Evolutionary conservation across 257 asterid genomes (phyloP).

Genomic region (Marsdenia floribunda): DNA sequence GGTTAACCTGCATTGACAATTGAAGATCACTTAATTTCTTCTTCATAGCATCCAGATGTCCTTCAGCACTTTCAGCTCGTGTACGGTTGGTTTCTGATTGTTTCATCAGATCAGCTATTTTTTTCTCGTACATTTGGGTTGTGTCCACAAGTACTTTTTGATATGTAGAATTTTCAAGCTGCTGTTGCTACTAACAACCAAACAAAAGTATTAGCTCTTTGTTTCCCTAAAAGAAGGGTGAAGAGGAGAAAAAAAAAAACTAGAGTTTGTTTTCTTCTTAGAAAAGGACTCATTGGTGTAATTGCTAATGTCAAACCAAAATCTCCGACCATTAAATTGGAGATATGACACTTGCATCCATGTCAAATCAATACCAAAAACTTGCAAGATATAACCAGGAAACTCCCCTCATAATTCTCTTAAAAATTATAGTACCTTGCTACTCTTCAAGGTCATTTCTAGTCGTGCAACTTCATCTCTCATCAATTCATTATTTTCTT

Average conservation of each 20-base stretch:
- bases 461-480: slow-evolving; percentile 24
- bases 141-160: slow-evolving; percentile 68
- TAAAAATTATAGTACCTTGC: slow-evolving; percentile 20
- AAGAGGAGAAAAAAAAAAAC: not conserved
- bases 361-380: not conserved
- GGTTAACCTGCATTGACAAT: slow-evolving; percentile 52
- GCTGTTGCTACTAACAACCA: slow-evolving; percentile 82
- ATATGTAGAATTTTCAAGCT: slow-evolving; percentile 54
- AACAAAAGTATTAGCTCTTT: slow-evolving; percentile 34
- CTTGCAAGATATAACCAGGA: not conserved
- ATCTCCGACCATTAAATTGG: not conserved
- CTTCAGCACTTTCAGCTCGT: slow-evolving; percentile 42
- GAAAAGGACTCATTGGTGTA: not conserved
- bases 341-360: not conserved
- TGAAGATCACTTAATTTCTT: slow-evolving; percentile 46
- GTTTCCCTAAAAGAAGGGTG: not conserved
- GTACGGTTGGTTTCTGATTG: slow-evolving; percentile 41
- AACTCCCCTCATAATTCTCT: not conserved
- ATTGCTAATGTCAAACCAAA: not conserved
- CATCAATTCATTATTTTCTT: slow-evolving; percentile 19
- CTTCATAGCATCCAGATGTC: slow-evolving; percentile 46
- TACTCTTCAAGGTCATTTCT: slow-evolving; percentile 19
- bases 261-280: not conserved
- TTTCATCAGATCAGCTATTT: slow-evolving; percentile 62
- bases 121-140: slow-evolving; percentile 76